Percentiles rank a stretch among this genome's conserved stretches.
phyloP scores from a whole-genome alignment of 768 basidiomycete genomes.

The Porpolomopsis calyptriformis region DNA sequence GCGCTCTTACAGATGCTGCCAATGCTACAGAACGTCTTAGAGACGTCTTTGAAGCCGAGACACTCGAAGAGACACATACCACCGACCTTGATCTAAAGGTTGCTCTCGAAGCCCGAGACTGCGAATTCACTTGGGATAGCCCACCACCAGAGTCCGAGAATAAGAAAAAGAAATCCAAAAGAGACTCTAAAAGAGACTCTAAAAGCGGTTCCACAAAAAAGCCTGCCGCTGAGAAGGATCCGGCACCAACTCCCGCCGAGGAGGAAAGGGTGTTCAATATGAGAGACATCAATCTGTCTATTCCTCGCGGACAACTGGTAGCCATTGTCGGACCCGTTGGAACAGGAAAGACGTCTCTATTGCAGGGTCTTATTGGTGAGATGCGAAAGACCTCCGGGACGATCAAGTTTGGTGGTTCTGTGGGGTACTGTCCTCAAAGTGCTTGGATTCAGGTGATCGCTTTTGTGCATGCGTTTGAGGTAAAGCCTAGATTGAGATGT shows the following conservation, averaged over 20 bases:
- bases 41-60: slow-evolving; percentile 78
- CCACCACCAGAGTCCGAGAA: slow-evolving; percentile 44
- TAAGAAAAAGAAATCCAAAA: slow-evolving; percentile 22
- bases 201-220: background rate
- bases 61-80: slow-evolving; percentile 45
- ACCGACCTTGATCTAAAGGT: slow-evolving; percentile 44
- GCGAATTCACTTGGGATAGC: slow-evolving; percentile 81
- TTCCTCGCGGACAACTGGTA: slow-evolving; percentile 68
- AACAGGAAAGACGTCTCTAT: slow-evolving; percentile 54
- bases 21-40: slow-evolving; percentile 72
- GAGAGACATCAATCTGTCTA: slow-evolving; percentile 47
- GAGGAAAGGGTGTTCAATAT: slow-evolving; percentile 51
- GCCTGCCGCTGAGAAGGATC: slow-evolving; percentile 11
- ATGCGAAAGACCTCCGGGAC: slow-evolving; percentile 64
- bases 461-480: slow-evolving; percentile 1
- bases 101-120: slow-evolving; percentile 59
- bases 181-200: background rate
- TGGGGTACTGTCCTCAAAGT: slow-evolving; percentile 77
- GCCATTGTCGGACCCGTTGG: slow-evolving; percentile 84
- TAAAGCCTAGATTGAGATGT: no score
- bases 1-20: slow-evolving; percentile 72
- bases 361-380: slow-evolving; percentile 72
- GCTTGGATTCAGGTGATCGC: slow-evolving; percentile 74
- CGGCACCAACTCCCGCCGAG: slow-evolving; percentile 23
- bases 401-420: slow-evolving; percentile 62